Percentiles rank a stretch among this genome's conserved stretches.
Conservation (phyloP, 176 grass and related monocot species). For the Coix lacrymajobi region DNA sequence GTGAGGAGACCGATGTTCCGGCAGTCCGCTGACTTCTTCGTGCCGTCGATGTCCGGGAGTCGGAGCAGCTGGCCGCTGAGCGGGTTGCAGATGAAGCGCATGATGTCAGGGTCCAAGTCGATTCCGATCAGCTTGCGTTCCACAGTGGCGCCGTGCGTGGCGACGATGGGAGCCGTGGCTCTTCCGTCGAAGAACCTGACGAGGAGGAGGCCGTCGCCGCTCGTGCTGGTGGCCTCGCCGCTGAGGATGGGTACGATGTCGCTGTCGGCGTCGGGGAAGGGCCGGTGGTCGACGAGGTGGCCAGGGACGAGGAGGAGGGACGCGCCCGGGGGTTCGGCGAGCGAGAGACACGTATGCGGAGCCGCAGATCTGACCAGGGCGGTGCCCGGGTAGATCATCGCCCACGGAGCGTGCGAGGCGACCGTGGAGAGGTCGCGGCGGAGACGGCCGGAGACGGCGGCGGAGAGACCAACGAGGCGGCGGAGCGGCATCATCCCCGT, state of each 20-base stretch:
- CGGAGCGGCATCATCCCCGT: not conserved
- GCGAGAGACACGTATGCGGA: not conserved
- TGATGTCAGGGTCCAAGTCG: not conserved
- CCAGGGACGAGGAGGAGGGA: not conserved
- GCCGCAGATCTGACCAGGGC: not conserved
- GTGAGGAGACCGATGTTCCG: not conserved
- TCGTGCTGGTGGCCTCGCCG: not conserved
- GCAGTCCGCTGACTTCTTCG: not conserved
- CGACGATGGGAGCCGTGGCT: not conserved
- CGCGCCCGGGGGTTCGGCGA: not conserved
- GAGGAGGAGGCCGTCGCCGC: not conserved
- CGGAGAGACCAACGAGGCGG: not conserved
- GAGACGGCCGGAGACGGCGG: not conserved
- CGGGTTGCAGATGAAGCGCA: conserved; percentile 8
- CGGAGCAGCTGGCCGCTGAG: not conserved
- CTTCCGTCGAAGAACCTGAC: not conserved
- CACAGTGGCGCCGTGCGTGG: not conserved
- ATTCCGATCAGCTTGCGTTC: not conserved
- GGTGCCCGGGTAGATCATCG: not conserved
- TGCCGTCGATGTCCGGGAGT: not conserved
- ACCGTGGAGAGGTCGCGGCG: not conserved
- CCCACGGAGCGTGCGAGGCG: not conserved
- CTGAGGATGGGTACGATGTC: not conserved
- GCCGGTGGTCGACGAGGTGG: not conserved
- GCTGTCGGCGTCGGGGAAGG: not conserved